Evolutionary conservation across 2,329 filamentous ascomycete species (phyloP), one percentile per base, ranked within the genome.

Genomic region (Ceratocystis colombiana): DNA sequence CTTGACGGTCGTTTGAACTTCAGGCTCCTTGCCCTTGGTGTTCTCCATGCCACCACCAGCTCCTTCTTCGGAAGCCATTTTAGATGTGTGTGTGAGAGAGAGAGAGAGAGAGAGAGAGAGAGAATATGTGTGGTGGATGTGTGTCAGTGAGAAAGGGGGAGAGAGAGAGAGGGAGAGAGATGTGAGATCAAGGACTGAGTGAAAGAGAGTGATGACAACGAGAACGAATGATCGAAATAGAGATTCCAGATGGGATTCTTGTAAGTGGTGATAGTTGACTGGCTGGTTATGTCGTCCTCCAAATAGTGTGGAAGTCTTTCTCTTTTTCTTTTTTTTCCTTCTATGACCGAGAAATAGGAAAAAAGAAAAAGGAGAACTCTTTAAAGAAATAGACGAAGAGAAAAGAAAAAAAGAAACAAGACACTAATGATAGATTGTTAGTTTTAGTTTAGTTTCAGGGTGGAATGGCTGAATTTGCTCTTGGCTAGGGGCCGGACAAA

Each of bases 41-140:
- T 74, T 74, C 64, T 76, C 74, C 55, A 75, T 70, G 61, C 75
- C 73, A 64, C 78, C 75, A 64, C 77, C 77, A 67, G 78, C 75
- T 64, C 77, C 77, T 73, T 82, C 79, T 69, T 82, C 78, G 69
- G 75, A 76, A 73, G 79, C 75, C 71, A 76, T 78, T 30, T 62
- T 7, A n/a, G 50, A 64, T 37, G 22, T 8, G 61, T 22, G 17
- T 17, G 46, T 20, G 20, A 8, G 45, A 25, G 46, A n/a, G 62
- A 17, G 5, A 22, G 30, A 46, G 44, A 15, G 46, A 8, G 45
- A 25, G 46, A n/a, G 62, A 17, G 5, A 22, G 30, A 46, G 44
- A 15, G 65, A 68, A 55, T 10, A 50, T 57, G 63, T 37, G 67
- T 53, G 33, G 30, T 25, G n/a, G 0, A 41, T 45, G 37, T 33